A percentile compares a stretch with the other conserved stretches of the same genome.
phyloP scores from a whole-genome alignment of 108 stramenopile genomes.

The Cyclostephanos tholiformis region DNA sequence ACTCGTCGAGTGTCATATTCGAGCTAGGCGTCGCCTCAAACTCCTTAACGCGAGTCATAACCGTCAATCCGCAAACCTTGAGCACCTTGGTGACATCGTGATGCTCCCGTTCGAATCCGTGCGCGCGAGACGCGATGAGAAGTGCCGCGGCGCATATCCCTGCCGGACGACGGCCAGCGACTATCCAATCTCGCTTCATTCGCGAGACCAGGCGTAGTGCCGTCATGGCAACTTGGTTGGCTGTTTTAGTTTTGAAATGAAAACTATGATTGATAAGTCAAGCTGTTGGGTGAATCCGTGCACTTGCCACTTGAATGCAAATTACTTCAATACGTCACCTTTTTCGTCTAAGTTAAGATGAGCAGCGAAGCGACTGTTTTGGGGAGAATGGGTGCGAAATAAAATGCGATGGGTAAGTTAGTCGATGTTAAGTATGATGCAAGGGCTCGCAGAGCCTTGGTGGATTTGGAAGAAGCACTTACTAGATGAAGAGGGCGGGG shows the following conservation, averaged over 20 bases:
- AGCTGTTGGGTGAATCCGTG: not conserved
- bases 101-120: conserved; percentile 88
- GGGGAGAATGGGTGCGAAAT: not conserved
- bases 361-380: conserved; percentile 89
- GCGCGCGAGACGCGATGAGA: conserved; percentile 93
- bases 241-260: conserved; percentile 13
- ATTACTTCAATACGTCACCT: conserved; percentile 2
- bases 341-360: conserved; percentile 95
- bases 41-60: conserved; percentile 87
- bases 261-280: not conserved
- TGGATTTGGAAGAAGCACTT: conserved; percentile 14
- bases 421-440: not conserved
- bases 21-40: conserved; percentile 92
- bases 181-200: conserved; percentile 99
- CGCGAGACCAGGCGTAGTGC: conserved; percentile 90
- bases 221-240: conserved; percentile 86
- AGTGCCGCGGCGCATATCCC: conserved; percentile 98
- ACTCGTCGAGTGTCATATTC: conserved; percentile 81
- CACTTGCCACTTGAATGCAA: conserved; percentile 13
- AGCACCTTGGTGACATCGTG: conserved; percentile 90
- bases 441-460: not conserved
- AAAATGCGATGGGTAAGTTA: not conserved
- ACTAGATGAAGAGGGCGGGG: conserved; percentile 97
- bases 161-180: conserved; percentile 94
- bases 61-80: conserved; percentile 90